These are phyloP conservation scores for Scleromitrula shiraiana DNA, from an alignment of 2,329 filamentous ascomycete species.

Conservation along the genomic window DNA sequence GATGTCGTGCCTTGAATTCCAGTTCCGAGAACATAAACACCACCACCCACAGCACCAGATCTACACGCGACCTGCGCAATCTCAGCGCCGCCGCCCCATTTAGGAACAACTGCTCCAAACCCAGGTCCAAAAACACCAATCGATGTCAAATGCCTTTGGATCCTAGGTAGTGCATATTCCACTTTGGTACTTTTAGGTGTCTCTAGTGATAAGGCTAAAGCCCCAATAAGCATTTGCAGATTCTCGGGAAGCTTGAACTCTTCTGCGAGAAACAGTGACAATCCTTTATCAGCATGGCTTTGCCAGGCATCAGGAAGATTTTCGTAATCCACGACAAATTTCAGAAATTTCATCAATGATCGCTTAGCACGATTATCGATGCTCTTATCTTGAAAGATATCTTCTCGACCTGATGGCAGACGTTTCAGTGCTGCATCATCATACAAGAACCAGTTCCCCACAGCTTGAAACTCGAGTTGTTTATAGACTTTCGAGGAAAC, in stretches of 20 bases:
- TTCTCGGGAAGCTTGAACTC: constrained; percentile 61
- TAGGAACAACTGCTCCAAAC: constrained; percentile 82
- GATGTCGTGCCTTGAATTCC: constrained; percentile 42
- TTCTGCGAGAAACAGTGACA: constrained; percentile 50
- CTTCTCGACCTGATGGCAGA: constrained; percentile 84
- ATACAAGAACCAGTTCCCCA: constrained; percentile 86
- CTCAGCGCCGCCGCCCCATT: constrained; percentile 87
- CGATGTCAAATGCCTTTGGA: constrained; percentile 74
- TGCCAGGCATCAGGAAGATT: constrained; percentile 53
- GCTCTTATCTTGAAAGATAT: constrained; percentile 72
- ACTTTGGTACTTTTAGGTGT: constrained; percentile 46
- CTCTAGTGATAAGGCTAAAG: constrained; percentile 68
- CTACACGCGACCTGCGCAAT: constrained; percentile 87
- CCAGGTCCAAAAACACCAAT: constrained; percentile 83
- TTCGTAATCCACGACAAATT: constrained; percentile 71
- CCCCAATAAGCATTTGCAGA: constrained; percentile 56
- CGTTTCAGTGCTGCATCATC: constrained; percentile 44
- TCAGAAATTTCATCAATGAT: constrained; percentile 85
- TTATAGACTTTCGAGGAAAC: constrained; percentile 85
- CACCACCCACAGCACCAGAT: constrained; percentile 83
- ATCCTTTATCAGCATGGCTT: constrained; percentile 42
- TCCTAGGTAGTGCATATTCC: constrained; percentile 58
- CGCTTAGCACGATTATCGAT: constrained; percentile 79
- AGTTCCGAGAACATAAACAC: constrained; percentile 77
- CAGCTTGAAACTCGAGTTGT: constrained; percentile 87